A percentile compares a stretch with the other conserved stretches of the same genome.
Conservation (phyloP, 2,329 filamentous ascomycete genomes). For the Cordyceps cateniannulata region DNA sequence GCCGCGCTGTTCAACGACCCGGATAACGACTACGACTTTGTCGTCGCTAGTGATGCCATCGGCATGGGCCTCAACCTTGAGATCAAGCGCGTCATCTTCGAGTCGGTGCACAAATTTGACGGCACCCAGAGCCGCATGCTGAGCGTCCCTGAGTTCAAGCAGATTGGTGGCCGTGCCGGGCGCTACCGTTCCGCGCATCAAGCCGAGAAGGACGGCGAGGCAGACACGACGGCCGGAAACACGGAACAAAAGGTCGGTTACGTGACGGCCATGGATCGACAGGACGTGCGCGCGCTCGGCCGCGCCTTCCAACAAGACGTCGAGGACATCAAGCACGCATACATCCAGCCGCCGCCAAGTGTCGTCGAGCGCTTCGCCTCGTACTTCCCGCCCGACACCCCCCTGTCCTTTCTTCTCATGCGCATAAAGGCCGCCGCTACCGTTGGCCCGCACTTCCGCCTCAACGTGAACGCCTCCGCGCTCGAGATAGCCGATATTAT, state of each 20-base stretch:
- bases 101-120: conserved; percentile 67
- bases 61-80: conserved; percentile 95
- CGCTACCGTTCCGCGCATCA: conserved; percentile 70
- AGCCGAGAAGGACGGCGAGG: conserved; percentile 24
- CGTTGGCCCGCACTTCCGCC: conserved; percentile 59
- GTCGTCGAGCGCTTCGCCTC: conserved; percentile 70
- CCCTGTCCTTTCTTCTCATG: conserved; percentile 75
- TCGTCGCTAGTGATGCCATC: conserved; percentile 92
- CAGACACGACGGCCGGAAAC: neutral
- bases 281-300: conserved; percentile 59
- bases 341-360: conserved; percentile 63
- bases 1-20: conserved; percentile 92
- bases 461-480: conserved; percentile 53
- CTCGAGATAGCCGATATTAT: conserved; percentile 67
- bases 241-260: conserved; percentile 49
- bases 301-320: conserved; percentile 58
- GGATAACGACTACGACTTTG: conserved; percentile 87
- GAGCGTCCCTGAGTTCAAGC: conserved; percentile 74
- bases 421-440: conserved; percentile 65
- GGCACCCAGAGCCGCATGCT: conserved; percentile 53
- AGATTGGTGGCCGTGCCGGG: conserved; percentile 89
- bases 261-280: conserved; percentile 70
- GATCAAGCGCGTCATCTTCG: conserved; percentile 86
- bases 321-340: conserved; percentile 61
- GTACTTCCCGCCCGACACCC: conserved; percentile 75